Conservation (phyloP, 176 grass and related monocot species). For the Eleusine indica region DNA sequence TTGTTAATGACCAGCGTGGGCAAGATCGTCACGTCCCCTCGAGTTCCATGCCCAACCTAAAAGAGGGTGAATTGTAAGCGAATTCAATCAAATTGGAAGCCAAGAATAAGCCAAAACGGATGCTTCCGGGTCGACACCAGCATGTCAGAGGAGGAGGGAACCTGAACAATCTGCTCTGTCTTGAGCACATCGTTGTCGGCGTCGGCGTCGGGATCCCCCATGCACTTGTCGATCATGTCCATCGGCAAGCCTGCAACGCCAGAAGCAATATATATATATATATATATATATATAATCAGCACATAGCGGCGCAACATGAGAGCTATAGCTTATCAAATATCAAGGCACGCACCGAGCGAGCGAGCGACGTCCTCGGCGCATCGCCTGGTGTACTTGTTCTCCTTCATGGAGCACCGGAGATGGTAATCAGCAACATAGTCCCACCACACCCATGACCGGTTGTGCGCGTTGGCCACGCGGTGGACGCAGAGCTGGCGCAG, state of each 20-base stretch:
- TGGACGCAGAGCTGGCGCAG: constrained; percentile 96
- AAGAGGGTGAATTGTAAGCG: neutral
- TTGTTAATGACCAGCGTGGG: constrained; percentile 92
- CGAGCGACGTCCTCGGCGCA: constrained; percentile 64
- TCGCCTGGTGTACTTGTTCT: constrained; percentile 50
- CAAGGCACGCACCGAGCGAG: constrained; percentile 57
- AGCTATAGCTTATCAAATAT: too few relatives aligned
- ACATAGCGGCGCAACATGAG: neutral
- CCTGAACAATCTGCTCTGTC: constrained; percentile 79
- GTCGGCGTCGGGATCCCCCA: constrained; percentile 79
- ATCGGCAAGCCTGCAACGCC: constrained; percentile 57
- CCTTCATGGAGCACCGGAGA: constrained; percentile 79
- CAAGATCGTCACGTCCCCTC: constrained; percentile 91
- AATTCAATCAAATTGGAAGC: neutral
- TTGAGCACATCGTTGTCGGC: constrained; percentile 75
- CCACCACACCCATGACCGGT: constrained; percentile 82
- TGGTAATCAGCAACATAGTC: constrained; percentile 88
- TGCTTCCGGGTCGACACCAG: neutral
- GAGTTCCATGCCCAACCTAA: constrained; percentile 62
- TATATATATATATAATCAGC: too few relatives aligned
- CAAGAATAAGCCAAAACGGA: neutral
- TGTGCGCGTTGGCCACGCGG: constrained; percentile 56
- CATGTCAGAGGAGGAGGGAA: neutral
- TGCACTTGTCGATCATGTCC: constrained; percentile 67
- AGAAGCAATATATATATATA: neutral